A percentile compares a stretch with the other conserved stretches of the same genome.
Evolutionary conservation across 352 stramenopile species (phyloP).

Genomic region (Phytophthora kernoviae): DNA sequence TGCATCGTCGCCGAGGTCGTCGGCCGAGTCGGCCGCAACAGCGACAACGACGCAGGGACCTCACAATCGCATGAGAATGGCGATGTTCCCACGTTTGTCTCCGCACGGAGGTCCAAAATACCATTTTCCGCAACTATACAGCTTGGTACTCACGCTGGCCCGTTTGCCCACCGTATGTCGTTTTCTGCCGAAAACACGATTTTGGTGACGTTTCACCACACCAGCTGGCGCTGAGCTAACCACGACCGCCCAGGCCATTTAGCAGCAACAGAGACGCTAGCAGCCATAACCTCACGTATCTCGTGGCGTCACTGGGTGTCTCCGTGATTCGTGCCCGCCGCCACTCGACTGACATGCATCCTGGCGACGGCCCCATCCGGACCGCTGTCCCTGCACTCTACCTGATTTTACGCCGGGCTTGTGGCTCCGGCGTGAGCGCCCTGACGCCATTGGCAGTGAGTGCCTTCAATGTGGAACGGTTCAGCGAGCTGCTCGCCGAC

Average conservation of each 20-base stretch:
- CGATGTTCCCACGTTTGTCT: background rate
- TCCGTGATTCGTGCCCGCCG: too few species aligned
- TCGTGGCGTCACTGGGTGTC: background rate
- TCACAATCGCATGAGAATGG: background rate
- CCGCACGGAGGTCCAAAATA: background rate
- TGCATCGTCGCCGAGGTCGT: background rate
- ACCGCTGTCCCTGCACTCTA: background rate
- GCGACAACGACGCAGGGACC: too few species aligned
- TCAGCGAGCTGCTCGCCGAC: too few species aligned
- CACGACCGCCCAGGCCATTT: background rate
- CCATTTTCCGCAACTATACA: background rate
- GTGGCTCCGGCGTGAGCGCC: background rate
- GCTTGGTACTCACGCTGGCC: background rate
- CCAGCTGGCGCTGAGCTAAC: background rate
- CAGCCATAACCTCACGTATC: background rate
- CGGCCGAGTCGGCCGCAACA: background rate
- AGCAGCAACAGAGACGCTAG: background rate
- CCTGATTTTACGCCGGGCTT: background rate
- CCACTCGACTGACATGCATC: background rate
- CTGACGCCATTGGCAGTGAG: background rate
- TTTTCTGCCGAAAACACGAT: background rate
- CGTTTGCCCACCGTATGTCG: slow-evolving; percentile 1
- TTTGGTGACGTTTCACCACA: background rate
- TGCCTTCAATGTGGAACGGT: too few species aligned
- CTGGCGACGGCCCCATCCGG: background rate